phyloP scores from a whole-genome alignment of 202 grass and related monocot species.

The Hordeum pubiflorum region DNA sequence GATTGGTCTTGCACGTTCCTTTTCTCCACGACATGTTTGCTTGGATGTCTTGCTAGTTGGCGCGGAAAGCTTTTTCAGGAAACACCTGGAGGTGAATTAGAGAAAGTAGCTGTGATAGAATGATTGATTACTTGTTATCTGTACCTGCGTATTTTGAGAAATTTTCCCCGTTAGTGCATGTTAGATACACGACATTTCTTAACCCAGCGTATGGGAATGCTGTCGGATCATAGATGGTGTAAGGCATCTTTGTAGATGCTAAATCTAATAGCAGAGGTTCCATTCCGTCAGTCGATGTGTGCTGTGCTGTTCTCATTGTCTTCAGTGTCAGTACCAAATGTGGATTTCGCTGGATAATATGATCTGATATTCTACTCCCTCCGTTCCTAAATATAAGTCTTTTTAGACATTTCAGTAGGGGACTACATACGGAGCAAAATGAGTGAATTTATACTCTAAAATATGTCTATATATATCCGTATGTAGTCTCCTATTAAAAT shows the following conservation, averaged over 20 bases:
- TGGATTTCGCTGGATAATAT: not conserved
- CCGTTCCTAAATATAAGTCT: no score
- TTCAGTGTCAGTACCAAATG: not conserved
- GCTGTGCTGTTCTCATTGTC: not conserved
- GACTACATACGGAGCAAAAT: no score
- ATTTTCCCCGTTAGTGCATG: not conserved
- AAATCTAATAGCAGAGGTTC: conserved; percentile 9
- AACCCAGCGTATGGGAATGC: conserved; percentile 12
- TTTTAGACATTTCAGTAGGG: no score
- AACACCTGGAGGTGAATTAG: conserved; percentile 17
- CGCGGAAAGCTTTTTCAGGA: not conserved
- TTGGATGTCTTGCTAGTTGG: not conserved
- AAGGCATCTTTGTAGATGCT: conserved; percentile 29
- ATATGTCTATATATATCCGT: no score
- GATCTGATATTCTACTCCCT: not conserved
- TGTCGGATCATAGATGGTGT: conserved; percentile 25
- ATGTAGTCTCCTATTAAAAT: no score
- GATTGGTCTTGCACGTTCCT: not conserved
- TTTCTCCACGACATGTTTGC: not conserved
- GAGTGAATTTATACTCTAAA: no score
- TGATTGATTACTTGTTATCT: conserved; percentile 27
- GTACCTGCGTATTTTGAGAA: not conserved
- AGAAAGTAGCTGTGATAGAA: conserved; percentile 17
- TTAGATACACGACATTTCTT: conserved; percentile 20
- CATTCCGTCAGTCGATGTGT: not conserved